Evolutionary conservation across 495 filamentous ascomycete genomes (phyloP).

Genomic region (Tuber umbilicatum): DNA sequence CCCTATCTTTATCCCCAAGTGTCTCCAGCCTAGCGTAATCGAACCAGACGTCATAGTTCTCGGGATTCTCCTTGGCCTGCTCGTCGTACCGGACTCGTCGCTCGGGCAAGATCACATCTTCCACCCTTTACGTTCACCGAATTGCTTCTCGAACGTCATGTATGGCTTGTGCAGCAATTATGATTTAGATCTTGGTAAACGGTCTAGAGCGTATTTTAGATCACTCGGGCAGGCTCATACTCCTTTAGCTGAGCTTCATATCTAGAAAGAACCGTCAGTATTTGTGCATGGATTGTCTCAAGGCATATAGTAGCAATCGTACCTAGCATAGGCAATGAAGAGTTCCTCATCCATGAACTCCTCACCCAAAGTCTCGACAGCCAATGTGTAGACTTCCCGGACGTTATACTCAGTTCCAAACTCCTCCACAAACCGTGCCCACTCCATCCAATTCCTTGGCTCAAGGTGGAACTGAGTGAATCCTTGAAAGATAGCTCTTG

Average conservation of each 20-base stretch:
- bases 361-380: slow-evolving; percentile 84
- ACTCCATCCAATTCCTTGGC: slow-evolving; percentile 96
- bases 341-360: slow-evolving; percentile 95
- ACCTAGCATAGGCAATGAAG: slow-evolving; percentile 81
- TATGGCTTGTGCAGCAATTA: slow-evolving; percentile 81
- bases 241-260: slow-evolving; percentile 93
- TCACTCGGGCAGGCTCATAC: slow-evolving; percentile 87
- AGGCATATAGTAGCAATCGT: not conserved
- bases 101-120: slow-evolving; percentile 92
- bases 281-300: not conserved
- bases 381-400: slow-evolving; percentile 82
- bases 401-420: slow-evolving; percentile 84
- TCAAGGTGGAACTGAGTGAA: slow-evolving; percentile 94
- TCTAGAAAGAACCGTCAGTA: slow-evolving; percentile 12
- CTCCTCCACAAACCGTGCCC: slow-evolving; percentile 95
- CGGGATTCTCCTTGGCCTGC: slow-evolving; percentile 80
- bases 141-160: slow-evolving; percentile 97
- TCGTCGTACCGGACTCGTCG: slow-evolving; percentile 90
- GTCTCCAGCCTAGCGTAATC: slow-evolving; percentile 86
- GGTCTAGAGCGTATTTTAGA: slow-evolving; percentile 93
- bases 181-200: slow-evolving; percentile 79
- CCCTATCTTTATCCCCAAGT: slow-evolving; percentile 67
- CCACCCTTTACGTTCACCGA: slow-evolving; percentile 90
- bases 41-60: slow-evolving; percentile 95
- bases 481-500: slow-evolving; percentile 76